A percentile compares a stretch with the other conserved stretches of the same genome.
These are phyloP conservation scores for Erysimum cheiri DNA, from an alignment of 441 rosid species.

Conservation along the genomic window DNA sequence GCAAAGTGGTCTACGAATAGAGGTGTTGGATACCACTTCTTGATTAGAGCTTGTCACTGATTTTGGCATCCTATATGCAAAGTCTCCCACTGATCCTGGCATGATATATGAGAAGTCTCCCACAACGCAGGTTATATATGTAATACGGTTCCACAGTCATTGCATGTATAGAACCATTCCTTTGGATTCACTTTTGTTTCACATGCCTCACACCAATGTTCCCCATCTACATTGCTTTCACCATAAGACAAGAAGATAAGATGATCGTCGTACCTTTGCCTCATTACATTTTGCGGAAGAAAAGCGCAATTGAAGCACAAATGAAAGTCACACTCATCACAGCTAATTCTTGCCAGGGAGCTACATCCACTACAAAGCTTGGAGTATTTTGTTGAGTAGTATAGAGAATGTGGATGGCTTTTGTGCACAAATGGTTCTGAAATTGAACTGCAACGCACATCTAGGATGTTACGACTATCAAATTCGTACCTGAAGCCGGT, in stretches of 20 bases:
- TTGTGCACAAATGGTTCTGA: background rate
- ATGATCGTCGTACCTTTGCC: slow-evolving; percentile 26
- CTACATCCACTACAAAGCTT: slow-evolving; percentile 16
- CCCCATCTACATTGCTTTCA: background rate
- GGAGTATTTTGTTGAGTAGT: background rate
- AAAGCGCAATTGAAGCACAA: background rate
- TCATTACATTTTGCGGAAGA: background rate
- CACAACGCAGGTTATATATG: slow-evolving; percentile 29
- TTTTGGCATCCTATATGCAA: slow-evolving; percentile 18
- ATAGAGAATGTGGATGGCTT: slow-evolving; percentile 29
- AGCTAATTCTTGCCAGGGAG: no score
- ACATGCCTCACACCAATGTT: slow-evolving; percentile 31
- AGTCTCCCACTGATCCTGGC: slow-evolving; percentile 16
- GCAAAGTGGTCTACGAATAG: background rate
- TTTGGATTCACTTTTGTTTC: slow-evolving; percentile 20
- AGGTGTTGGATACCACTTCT: slow-evolving; percentile 16
- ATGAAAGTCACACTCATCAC: slow-evolving; percentile 10
- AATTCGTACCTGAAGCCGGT: slow-evolving; percentile 28
- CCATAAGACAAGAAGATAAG: slow-evolving; percentile 19
- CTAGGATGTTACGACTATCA: background rate
- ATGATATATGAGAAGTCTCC: slow-evolving; percentile 12
- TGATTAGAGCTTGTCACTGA: background rate
- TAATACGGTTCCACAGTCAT: background rate
- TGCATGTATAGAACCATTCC: slow-evolving; percentile 15
- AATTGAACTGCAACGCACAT: slow-evolving; percentile 7